Evolutionary conservation across 345 rosid species (phyloP).

Genomic region (Bretschneidera sinensis): DNA sequence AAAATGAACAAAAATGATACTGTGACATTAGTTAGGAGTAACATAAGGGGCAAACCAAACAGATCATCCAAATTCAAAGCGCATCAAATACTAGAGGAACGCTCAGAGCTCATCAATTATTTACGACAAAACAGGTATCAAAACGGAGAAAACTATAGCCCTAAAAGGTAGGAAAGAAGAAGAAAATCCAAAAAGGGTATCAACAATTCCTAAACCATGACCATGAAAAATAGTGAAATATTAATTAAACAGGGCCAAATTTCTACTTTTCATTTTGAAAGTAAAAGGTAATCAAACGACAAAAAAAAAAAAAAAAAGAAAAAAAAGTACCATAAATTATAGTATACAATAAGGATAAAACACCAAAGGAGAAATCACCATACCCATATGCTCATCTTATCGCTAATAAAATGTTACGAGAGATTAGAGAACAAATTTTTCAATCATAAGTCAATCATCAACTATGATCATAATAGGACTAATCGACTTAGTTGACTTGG

Average conservation of each 20-base stretch:
- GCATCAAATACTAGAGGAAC: slow-evolving; percentile 1
- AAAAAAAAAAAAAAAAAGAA: slow-evolving; percentile 2
- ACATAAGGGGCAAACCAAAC: neutral
- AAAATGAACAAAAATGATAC: slow-evolving; percentile 14
- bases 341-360: neutral
- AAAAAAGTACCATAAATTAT: slow-evolving; percentile 1
- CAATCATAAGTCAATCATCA: neutral
- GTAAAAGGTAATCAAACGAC: neutral
- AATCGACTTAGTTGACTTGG: slow-evolving; percentile 6
- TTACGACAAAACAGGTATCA: neutral
- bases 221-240: neutral
- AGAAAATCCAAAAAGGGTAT: neutral
- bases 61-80: neutral
- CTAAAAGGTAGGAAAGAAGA: neutral
- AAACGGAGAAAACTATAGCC: neutral
- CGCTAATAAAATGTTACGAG: too few species aligned
- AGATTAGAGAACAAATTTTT: neutral
- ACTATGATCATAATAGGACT: neutral
- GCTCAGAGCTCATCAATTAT: neutral
- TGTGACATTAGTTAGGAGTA: slow-evolving; percentile 10
- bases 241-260: neutral
- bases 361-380: slow-evolving; percentile 6
- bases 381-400: neutral
- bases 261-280: neutral
- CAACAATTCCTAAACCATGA: neutral